phyloP scores from a whole-genome alignment of 2,329 filamentous ascomycete genomes.

The Aspergillus tamarii region DNA sequence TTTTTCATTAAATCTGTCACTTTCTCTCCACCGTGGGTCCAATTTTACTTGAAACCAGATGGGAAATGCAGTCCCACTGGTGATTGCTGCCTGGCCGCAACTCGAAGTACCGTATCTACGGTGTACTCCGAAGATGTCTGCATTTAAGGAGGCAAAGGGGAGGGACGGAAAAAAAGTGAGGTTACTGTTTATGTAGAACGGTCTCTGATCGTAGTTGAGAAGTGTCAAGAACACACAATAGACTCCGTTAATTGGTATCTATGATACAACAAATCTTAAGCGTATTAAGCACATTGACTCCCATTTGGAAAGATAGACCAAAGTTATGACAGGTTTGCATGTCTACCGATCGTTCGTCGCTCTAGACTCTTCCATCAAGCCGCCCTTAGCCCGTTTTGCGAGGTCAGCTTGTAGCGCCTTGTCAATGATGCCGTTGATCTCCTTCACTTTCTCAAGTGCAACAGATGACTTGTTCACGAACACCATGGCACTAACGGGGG shows the following conservation, averaged over 20 bases:
- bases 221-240: not conserved
- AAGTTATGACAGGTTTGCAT: not conserved
- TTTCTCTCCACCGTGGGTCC: not conserved
- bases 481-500: constrained; percentile 75
- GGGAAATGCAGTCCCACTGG: not conserved
- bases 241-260: not conserved
- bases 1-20: not conserved
- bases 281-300: not conserved
- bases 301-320: not conserved
- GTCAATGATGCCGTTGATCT: constrained; percentile 75
- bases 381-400: constrained; percentile 62
- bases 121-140: not conserved
- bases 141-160: not conserved
- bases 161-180: not conserved
- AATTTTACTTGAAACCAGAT: not conserved
- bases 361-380: constrained; percentile 80
- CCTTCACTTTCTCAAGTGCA: constrained; percentile 78
- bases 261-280: constrained; percentile 5
- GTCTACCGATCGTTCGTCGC: constrained; percentile 79
- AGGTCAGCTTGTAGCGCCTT: constrained; percentile 74
- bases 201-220: not conserved
- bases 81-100: not conserved
- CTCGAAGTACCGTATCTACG: not conserved
- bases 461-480: constrained; percentile 75
- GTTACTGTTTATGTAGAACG: not conserved